phyloP scores from a whole-genome alignment of 805 yeast genomes.

The Spathaspora girioi region DNA sequence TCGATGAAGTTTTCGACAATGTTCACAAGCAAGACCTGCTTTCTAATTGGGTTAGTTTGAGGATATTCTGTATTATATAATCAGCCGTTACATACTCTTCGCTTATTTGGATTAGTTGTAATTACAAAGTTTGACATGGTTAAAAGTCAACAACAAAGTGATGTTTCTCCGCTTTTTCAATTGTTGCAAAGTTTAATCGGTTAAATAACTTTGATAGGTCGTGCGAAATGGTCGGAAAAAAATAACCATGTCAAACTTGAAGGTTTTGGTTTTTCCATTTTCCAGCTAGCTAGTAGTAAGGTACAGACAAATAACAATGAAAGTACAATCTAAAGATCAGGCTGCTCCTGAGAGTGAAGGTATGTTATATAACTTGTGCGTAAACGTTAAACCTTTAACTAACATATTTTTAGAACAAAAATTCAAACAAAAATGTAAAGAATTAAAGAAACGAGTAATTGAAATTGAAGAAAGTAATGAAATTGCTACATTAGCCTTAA shows the following conservation, averaged over 20 bases:
- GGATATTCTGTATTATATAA: neutral
- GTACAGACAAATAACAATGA: conserved; percentile 3
- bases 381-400: neutral
- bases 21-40: conserved; percentile 1
- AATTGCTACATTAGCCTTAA: conserved; percentile 67
- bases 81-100: conserved; percentile 1
- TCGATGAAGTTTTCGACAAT: conserved; percentile 3
- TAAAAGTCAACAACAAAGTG: too few species aligned
- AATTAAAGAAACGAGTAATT: conserved; percentile 61
- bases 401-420: conserved; percentile 24
- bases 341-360: conserved; percentile 39
- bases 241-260: neutral
- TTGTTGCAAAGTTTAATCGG: neutral
- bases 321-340: conserved; percentile 15
- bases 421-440: conserved; percentile 65
- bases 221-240: neutral
- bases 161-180: neutral
- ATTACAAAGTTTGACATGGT: conserved; percentile 3
- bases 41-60: conserved; percentile 1
- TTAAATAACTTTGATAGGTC: neutral
- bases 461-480: conserved; percentile 80
- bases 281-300: neutral
- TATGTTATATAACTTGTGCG: too few species aligned
- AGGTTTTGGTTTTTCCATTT: neutral
- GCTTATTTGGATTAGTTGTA: neutral